Percentiles rank a stretch among this genome's conserved stretches.
These are phyloP conservation scores for Meyerozyma athensensis DNA, from an alignment of 1,139 yeast genomes.

Conservation along the genomic window DNA sequence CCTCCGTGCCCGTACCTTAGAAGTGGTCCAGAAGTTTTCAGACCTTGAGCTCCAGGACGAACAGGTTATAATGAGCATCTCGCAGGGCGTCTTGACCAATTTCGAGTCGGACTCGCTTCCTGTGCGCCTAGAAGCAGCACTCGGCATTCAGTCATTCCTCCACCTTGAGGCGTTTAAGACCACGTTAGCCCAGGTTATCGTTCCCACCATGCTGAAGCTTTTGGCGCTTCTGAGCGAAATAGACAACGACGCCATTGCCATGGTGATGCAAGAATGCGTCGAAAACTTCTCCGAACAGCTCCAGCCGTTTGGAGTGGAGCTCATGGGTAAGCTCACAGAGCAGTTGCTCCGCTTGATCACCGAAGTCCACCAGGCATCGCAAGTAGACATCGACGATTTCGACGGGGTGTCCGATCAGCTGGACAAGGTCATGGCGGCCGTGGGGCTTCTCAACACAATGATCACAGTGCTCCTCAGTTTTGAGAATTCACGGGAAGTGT, in stretches of 20 bases:
- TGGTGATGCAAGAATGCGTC: slow-evolving; percentile 94
- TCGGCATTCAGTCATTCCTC: slow-evolving; percentile 79
- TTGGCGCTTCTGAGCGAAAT: slow-evolving; percentile 73
- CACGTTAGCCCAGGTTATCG: slow-evolving; percentile 61
- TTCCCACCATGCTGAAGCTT: slow-evolving; percentile 79
- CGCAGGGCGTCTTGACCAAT: slow-evolving; percentile 62
- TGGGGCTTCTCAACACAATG: slow-evolving; percentile 83
- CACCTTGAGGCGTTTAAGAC: slow-evolving; percentile 61
- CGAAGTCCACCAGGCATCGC: slow-evolving; percentile 63
- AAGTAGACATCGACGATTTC: slow-evolving; percentile 39
- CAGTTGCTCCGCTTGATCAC: slow-evolving; percentile 72
- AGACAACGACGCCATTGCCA: slow-evolving; percentile 83
- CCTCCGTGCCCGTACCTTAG: slow-evolving; percentile 80
- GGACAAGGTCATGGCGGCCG: slow-evolving; percentile 84
- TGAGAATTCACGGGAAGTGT: slow-evolving; percentile 70
- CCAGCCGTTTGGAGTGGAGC: slow-evolving; percentile 89
- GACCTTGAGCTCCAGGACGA: slow-evolving; percentile 51
- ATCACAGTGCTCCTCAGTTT: slow-evolving; percentile 82
- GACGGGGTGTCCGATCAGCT: slow-evolving; percentile 49
- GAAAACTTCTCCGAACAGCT: slow-evolving; percentile 83
- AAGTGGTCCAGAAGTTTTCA: slow-evolving; percentile 67
- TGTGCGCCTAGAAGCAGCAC: slow-evolving; percentile 76
- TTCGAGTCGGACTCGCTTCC: slow-evolving; percentile 59
- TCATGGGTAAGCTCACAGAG: slow-evolving; percentile 73
- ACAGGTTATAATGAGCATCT: slow-evolving; percentile 49